phyloP scores from a whole-genome alignment of 2,329 filamentous ascomycete genomes.

The Cladophialophora yegresii region DNA sequence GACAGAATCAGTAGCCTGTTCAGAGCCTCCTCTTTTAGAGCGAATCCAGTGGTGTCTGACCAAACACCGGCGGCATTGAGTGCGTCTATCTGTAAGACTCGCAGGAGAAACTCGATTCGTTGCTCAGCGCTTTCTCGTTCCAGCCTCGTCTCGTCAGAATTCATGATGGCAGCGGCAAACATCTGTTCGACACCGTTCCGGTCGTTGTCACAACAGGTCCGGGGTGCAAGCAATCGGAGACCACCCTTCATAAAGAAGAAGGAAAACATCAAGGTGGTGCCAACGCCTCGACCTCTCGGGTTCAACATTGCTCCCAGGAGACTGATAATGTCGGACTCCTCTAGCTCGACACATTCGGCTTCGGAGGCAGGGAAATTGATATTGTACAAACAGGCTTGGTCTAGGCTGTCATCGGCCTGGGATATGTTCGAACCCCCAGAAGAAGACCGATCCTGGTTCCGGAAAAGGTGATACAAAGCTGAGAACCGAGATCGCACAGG shows the following conservation, averaged over 20 bases:
- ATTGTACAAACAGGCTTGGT: constrained; percentile 10
- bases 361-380: constrained; percentile 4
- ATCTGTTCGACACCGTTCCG: constrained; percentile 10
- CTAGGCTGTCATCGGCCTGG: neutral
- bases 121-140: neutral
- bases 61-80: neutral
- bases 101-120: constrained; percentile 12
- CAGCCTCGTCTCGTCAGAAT: neutral
- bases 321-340: constrained; percentile 4
- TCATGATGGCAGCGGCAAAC: constrained; percentile 4
- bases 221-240: constrained; percentile 4
- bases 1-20: constrained; percentile 6
- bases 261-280: constrained; percentile 14
- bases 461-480: constrained; percentile 9
- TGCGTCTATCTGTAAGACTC: constrained; percentile 10
- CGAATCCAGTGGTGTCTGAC: constrained; percentile 1
- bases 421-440: neutral
- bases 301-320: constrained; percentile 10
- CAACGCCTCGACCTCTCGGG: neutral
- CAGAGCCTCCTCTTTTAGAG: constrained; percentile 1
- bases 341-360: neutral
- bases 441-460: neutral
- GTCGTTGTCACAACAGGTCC: neutral
- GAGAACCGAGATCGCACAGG: constrained; percentile 6
- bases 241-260: constrained; percentile 15